Evolutionary conservation across 129 eudicot species (phyloP).

Genomic region (Erigeron canadensis): DNA sequence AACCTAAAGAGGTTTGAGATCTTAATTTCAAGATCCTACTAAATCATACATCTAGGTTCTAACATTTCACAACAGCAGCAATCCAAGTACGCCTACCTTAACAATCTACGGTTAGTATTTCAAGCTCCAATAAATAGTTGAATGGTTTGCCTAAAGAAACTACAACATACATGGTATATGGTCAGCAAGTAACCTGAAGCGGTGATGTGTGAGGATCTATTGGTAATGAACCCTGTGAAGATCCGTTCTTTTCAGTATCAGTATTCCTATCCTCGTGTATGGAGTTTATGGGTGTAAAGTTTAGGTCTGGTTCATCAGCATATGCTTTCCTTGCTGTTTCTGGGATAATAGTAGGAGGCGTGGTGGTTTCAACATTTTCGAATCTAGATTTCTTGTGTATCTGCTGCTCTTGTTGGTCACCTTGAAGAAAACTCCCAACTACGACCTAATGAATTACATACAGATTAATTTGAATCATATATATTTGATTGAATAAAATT

Average conservation of each 20-base stretch:
- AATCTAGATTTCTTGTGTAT: constrained; percentile 25
- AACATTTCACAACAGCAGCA: not conserved
- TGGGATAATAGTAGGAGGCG: not conserved
- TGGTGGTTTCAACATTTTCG: constrained; percentile 5
- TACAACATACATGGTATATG: not conserved
- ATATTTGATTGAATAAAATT: not conserved
- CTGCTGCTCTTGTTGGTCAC: constrained; percentile 19
- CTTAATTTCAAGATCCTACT: not conserved
- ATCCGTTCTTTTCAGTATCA: constrained; percentile 16
- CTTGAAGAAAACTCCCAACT: constrained; percentile 26
- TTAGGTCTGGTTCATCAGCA: constrained; percentile 15
- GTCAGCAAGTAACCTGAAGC: constrained; percentile 28
- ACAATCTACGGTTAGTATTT: not conserved
- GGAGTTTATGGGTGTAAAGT: constrained; percentile 13
- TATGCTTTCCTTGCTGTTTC: constrained; percentile 1
- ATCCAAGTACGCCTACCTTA: not conserved
- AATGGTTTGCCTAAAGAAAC: not conserved
- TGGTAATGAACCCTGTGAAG: constrained; percentile 22
- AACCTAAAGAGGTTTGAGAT: not conserved
- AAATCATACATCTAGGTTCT: not conserved
- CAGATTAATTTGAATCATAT: not conserved
- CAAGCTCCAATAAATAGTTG: not conserved
- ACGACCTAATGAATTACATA: constrained; percentile 14
- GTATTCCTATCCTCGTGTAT: not conserved
- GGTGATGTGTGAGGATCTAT: constrained; percentile 3